phyloP scores from a whole-genome alignment of 306 rosid genomes.

The Rosa multiflora region DNA sequence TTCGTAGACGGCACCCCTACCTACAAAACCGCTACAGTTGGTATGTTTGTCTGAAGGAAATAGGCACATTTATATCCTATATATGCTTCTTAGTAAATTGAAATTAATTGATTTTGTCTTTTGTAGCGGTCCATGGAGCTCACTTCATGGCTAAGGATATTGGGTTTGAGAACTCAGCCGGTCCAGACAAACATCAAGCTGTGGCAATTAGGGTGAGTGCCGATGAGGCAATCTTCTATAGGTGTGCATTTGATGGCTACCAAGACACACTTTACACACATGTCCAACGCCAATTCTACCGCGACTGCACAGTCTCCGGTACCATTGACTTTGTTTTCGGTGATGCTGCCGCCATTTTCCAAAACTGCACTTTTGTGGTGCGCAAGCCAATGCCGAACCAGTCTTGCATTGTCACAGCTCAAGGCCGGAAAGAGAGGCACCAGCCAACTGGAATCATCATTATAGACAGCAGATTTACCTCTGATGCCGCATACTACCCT shows the following conservation, averaged over 20 bases:
- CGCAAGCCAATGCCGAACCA: constrained; percentile 68
- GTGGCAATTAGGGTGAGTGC: constrained; percentile 81
- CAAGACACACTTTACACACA: constrained; percentile 82
- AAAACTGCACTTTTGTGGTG: constrained; percentile 65
- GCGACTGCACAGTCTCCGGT: constrained; percentile 66
- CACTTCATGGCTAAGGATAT: constrained; percentile 55
- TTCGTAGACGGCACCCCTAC: constrained; percentile 49
- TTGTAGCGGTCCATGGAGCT: constrained; percentile 56
- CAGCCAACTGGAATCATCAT: constrained; percentile 67
- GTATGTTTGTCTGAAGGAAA: constrained; percentile 27
- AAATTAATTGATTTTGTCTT: not conserved
- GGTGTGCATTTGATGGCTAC: constrained; percentile 70
- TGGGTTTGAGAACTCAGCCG: constrained; percentile 78
- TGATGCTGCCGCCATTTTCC: constrained; percentile 57
- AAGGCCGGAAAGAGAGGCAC: constrained; percentile 61
- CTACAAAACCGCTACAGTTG: constrained; percentile 54
- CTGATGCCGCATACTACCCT: constrained; percentile 37
- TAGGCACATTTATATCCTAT: not conserved
- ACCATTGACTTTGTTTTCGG: constrained; percentile 91
- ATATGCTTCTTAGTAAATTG: not conserved
- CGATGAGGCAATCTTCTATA: constrained; percentile 59
- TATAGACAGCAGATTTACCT: constrained; percentile 41
- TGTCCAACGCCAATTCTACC: constrained; percentile 78
- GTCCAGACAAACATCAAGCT: constrained; percentile 73
- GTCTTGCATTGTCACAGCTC: constrained; percentile 75